phyloP scores from a whole-genome alignment of 2,329 filamentous ascomycete species.

The Verticillium nonalfalfae region DNA sequence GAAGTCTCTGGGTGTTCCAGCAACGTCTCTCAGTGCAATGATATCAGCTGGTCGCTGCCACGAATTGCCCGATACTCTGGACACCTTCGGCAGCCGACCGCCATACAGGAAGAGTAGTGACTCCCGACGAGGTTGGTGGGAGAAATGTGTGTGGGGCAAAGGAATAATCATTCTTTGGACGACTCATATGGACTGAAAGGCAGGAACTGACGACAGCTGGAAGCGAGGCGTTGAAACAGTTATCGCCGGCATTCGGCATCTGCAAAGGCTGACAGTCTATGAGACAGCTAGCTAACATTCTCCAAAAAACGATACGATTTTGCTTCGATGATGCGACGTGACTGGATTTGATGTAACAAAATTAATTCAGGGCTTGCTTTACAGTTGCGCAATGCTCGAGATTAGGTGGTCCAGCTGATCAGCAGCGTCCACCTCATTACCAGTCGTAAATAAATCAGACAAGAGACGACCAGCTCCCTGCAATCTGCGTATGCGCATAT shows the following conservation, averaged over 20 bases:
- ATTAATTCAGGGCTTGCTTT: slow-evolving; percentile 8
- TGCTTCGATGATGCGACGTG: neutral
- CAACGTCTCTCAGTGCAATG: no score
- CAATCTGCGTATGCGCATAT: slow-evolving; percentile 59
- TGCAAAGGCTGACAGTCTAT: neutral
- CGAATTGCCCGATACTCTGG: no score
- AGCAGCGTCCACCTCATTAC: slow-evolving; percentile 10
- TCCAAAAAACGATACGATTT: neutral
- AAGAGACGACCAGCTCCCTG: slow-evolving; percentile 38
- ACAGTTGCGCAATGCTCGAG: slow-evolving; percentile 54
- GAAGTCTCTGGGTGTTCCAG: no score
- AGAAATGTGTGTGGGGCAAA: neutral
- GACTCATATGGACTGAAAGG: neutral
- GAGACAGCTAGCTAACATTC: neutral
- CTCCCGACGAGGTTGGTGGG: neutral
- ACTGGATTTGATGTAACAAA: neutral
- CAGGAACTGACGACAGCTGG: neutral
- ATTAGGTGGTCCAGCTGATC: slow-evolving; percentile 47
- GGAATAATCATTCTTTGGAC: neutral
- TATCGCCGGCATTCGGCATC: neutral
- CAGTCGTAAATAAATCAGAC: slow-evolving; percentile 27
- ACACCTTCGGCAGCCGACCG: no score
- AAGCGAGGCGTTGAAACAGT: neutral
- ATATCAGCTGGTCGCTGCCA: no score
- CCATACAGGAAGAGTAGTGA: neutral